Conservation (phyloP, 2,329 filamentous ascomycete genomes). For the Arthrobotrys conoides region DNA sequence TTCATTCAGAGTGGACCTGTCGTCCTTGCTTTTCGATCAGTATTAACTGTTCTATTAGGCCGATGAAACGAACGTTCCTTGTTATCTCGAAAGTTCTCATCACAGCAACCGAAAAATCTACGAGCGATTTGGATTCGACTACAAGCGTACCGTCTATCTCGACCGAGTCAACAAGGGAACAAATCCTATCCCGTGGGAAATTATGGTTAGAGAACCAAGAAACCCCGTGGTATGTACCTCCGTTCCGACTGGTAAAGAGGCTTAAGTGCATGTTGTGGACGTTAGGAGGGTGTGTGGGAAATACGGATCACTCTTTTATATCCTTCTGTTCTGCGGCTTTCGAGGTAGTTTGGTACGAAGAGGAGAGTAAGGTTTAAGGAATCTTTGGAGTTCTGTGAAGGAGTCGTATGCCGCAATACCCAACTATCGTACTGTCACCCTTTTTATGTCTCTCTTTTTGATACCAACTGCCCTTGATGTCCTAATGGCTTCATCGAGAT, state of each 20-base stretch:
- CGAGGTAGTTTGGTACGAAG: slow-evolving; percentile 21
- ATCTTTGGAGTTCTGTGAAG: slow-evolving; percentile 11
- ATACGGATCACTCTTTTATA: slow-evolving; percentile 44
- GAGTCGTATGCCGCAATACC: slow-evolving; percentile 59
- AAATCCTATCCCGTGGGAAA: slow-evolving; percentile 77
- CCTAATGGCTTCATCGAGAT: slow-evolving; percentile 46
- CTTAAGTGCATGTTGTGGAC: slow-evolving; percentile 62
- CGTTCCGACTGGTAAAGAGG: slow-evolving; percentile 62
- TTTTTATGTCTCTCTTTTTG: slow-evolving; percentile 46
- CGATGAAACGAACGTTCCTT: slow-evolving; percentile 77
- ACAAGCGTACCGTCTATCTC: slow-evolving; percentile 73
- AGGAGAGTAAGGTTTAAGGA: slow-evolving; percentile 35
- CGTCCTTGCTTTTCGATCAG: background rate
- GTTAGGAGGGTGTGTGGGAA: slow-evolving; percentile 60
- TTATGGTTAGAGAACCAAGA: slow-evolving; percentile 86
- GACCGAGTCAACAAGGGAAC: slow-evolving; percentile 66
- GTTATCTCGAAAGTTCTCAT: slow-evolving; percentile 83
- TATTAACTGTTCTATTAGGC: slow-evolving; percentile 69
- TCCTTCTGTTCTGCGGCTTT: slow-evolving; percentile 17
- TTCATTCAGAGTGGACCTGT: background rate
- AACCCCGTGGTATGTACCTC: slow-evolving; percentile 71
- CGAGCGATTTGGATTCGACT: slow-evolving; percentile 80
- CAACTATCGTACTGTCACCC: slow-evolving; percentile 61
- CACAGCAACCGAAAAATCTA: slow-evolving; percentile 79
- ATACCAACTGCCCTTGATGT: slow-evolving; percentile 7